Conservation (phyloP, 2,329 filamentous ascomycete genomes). For the Microdochium bolleyi region DNA sequence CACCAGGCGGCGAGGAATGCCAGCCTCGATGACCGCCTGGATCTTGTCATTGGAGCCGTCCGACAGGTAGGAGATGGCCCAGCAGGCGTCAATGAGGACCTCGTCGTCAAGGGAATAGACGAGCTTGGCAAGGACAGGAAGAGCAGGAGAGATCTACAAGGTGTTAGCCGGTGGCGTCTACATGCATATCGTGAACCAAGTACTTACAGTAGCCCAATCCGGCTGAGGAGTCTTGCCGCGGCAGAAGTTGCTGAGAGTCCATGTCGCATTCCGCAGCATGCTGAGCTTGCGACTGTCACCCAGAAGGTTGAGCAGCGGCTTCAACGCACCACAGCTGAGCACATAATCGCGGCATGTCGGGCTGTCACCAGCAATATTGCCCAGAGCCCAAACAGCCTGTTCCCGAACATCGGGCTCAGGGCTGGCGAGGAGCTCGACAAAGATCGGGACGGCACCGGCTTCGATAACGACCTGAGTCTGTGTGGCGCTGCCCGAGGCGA, state of each 20-base stretch:
- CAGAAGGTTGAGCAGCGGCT: constrained; percentile 80
- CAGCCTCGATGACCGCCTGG: constrained; percentile 96
- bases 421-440: constrained; percentile 90
- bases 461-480: constrained; percentile 99
- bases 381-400: constrained; percentile 96
- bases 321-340: constrained; percentile 80
- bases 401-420: constrained; percentile 96
- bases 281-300: constrained; percentile 97
- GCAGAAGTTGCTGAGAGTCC: constrained; percentile 99
- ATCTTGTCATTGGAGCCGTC: constrained; percentile 99
- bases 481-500: constrained; percentile 91
- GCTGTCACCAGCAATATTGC: constrained; percentile 98
- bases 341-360: constrained; percentile 97
- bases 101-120: constrained; percentile 98
- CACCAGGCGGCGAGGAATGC: constrained; percentile 90
- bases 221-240: constrained; percentile 98
- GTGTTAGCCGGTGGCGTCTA: constrained; percentile 3
- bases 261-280: constrained; percentile 98
- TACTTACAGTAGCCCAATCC: constrained; percentile 87
- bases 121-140: constrained; percentile 91
- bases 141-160: constrained; percentile 78
- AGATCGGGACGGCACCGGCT: constrained; percentile 95
- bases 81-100: constrained; percentile 97
- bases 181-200: not conserved
- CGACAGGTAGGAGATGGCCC: constrained; percentile 97